Evolutionary conservation across 1,284 basidiomycete genomes (phyloP).

Genomic region (Bothia castanella): DNA sequence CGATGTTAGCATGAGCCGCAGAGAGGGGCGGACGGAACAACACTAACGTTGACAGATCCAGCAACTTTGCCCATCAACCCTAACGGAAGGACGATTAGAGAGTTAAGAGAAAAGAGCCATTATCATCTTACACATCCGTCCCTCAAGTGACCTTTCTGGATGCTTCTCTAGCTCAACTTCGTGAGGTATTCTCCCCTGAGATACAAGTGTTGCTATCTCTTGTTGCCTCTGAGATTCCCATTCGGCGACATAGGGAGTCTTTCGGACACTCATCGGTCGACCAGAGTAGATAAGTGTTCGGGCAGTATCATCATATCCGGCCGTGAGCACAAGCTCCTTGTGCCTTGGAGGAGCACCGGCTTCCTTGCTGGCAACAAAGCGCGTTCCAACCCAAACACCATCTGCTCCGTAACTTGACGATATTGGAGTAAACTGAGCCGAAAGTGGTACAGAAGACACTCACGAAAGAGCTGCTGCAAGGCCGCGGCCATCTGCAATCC

Average conservation of each 20-base stretch:
- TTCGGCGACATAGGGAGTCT: conserved; percentile 70
- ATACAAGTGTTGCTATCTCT: conserved; percentile 59
- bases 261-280: conserved; percentile 78
- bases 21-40: not conserved
- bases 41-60: conserved; percentile 62
- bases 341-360: conserved; percentile 79
- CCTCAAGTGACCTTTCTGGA: conserved; percentile 64
- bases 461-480: conserved; percentile 76
- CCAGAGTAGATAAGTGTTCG: conserved; percentile 80
- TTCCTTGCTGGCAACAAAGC: conserved; percentile 83
- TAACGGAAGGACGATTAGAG: conserved; percentile 23
- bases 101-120: not conserved
- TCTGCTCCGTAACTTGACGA: conserved; percentile 63
- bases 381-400: conserved; percentile 88
- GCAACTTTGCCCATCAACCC: conserved; percentile 89
- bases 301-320: conserved; percentile 68
- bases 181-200: conserved; percentile 72
- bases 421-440: not conserved
- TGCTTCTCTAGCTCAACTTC: conserved; percentile 66
- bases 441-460: conserved; percentile 22
- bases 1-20: conserved; percentile 1
- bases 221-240: conserved; percentile 59
- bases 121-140: conserved; percentile 51
- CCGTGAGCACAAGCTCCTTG: conserved; percentile 65
- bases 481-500: conserved; percentile 78